Evolutionary conservation across 2,329 filamentous ascomycete genomes (phyloP).

Genomic region (Dothidotthia symphoricarpi): DNA sequence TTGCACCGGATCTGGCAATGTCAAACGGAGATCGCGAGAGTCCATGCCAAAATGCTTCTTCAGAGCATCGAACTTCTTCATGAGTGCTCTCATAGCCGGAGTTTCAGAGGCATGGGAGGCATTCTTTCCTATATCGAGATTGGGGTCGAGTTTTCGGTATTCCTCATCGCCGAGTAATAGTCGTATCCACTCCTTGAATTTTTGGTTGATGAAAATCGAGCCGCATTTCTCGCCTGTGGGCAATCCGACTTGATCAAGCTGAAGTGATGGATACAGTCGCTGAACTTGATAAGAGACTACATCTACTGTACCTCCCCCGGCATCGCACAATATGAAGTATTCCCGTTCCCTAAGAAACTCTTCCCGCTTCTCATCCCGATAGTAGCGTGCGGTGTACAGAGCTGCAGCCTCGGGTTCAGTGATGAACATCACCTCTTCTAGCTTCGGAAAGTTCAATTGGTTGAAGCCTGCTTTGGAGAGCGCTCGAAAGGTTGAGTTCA

Average conservation of each 20-base stretch:
- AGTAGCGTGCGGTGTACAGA: constrained; percentile 23
- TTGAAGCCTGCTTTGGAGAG: constrained; percentile 30
- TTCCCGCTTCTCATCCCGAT: constrained; percentile 12
- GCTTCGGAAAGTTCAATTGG: constrained; percentile 18
- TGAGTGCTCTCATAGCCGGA: constrained; percentile 18
- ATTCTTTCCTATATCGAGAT: constrained; percentile 13
- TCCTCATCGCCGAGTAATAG: constrained; percentile 14
- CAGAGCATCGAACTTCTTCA: constrained; percentile 17
- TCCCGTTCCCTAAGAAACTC: constrained; percentile 14
- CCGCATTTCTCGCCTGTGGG: constrained; percentile 22
- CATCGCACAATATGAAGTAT: constrained; percentile 20
- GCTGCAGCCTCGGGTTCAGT: constrained; percentile 35
- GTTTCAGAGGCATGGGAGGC: constrained; percentile 19
- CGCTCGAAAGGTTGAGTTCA: constrained; percentile 29
- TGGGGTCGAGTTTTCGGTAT: constrained; percentile 21
- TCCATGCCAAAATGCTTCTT: constrained; percentile 17
- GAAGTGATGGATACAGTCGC: constrained; percentile 12
- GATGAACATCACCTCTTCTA: constrained; percentile 24
- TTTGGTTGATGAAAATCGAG: constrained; percentile 24
- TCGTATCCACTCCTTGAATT: constrained; percentile 27
- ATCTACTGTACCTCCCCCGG: constrained; percentile 22
- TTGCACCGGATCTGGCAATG: constrained; percentile 17
- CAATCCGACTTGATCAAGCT: constrained; percentile 13
- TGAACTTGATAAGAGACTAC: constrained; percentile 21
- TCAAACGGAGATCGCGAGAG: constrained; percentile 14